These are phyloP conservation scores for Penicillium verrucosum DNA, from an alignment of 2,329 filamentous ascomycete species.

Conservation along the genomic window DNA sequence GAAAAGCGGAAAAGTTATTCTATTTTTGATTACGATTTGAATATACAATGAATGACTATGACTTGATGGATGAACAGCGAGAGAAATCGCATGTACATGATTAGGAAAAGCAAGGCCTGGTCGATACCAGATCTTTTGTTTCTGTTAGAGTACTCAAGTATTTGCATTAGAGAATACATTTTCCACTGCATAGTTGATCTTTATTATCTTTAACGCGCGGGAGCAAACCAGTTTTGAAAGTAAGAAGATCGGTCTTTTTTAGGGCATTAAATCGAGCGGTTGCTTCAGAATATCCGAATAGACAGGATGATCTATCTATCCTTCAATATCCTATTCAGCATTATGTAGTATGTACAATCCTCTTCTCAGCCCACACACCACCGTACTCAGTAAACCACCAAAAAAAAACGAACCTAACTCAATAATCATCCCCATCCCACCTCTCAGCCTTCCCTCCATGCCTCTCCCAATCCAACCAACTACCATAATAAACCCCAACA, in stretches of 20 bases:
- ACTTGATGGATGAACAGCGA: slow-evolving; percentile 23
- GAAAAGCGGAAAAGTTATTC: slow-evolving; percentile 20
- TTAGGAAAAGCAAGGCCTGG: slow-evolving; percentile 22
- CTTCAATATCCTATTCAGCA: not conserved
- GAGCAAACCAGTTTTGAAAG: not conserved
- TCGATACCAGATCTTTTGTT: slow-evolving; percentile 24
- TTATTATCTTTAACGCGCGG: not conserved
- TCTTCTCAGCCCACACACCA: not conserved
- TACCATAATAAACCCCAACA: slow-evolving; percentile 50
- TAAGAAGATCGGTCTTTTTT: not conserved
- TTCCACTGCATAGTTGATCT: not conserved
- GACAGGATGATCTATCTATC: not conserved
- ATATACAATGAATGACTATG: slow-evolving; percentile 29
- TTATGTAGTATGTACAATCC: not conserved
- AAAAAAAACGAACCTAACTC: not conserved
- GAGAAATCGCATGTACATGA: slow-evolving; percentile 30
- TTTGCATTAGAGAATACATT: not conserved
- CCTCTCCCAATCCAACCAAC: slow-evolving; percentile 71
- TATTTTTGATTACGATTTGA: slow-evolving; percentile 24
- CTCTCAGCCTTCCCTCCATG: slow-evolving; percentile 63
- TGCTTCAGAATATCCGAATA: not conserved
- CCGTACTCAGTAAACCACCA: not conserved
- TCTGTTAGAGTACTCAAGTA: not conserved
- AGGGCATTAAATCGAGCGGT: not conserved
- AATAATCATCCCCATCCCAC: slow-evolving; percentile 36